Base-by-base conservation (phyloP, 768 basidiomycete species). In the Hirschioporus abietinus region DNA sequence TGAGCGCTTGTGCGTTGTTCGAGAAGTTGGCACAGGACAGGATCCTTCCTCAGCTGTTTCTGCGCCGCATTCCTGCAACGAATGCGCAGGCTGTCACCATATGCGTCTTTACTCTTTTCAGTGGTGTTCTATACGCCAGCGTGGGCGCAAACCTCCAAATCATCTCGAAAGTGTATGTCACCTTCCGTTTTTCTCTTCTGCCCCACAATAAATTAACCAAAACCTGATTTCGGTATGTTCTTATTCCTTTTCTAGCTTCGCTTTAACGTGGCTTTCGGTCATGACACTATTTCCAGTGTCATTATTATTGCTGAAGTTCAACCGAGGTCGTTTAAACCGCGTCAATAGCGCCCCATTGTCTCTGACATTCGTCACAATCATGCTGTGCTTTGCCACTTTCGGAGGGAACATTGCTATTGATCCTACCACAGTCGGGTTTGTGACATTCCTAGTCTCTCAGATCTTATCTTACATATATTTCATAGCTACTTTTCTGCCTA, bases 281-380 rank as follows among this genome's bases (percentile, higher is more conserved):
- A 89, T 90, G 86, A 72, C 79, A 0, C 73, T 90, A 24, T 91
- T 89, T 70, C 88, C 89, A 0, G 58, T 88, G 18, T 84, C 88
- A 1, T 76, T 86, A 2, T 72, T 90, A 5, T 68, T 90, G 5
- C 76, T 91, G 27, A 86, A 85, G 67, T 89, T 88, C 76, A 88
- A 88, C 67, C 83, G 89, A 20, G 84, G 85, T 20, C 83, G 87
- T 35, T 74, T 91, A 3, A 81, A 78, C 6, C 78, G 89, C 30
- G 67, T 70, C 10, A 73, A 74, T 1, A 76, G 69, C 20, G 81
- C 85, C 6, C 75, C 80, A 6, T 71, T 88, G 2, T 65, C 70
- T 17, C 70, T 78, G 27, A 77, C 88, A 35, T 66, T 83, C 15
- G 65, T 78, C 15, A 78, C 87, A 0, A 67, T 86, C 25, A 61